A percentile compares a stretch with the other conserved stretches of the same genome.
Conservation (phyloP, 192 early-diverging fungal genomes). For the Coemansia sp. region DNA sequence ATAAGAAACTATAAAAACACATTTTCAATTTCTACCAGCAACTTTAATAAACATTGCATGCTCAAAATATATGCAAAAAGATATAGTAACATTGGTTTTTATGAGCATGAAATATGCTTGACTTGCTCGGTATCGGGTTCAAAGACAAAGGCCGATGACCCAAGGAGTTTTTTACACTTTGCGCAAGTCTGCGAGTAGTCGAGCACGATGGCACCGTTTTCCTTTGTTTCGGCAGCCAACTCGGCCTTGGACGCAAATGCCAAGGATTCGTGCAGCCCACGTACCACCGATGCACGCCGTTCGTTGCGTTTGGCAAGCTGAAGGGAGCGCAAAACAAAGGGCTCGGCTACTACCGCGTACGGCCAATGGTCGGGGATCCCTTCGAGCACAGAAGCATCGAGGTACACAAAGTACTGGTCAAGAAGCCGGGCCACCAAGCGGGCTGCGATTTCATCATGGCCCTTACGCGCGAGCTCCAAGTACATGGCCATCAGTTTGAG, state of each 20-base stretch:
- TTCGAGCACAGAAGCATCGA: constrained; percentile 10
- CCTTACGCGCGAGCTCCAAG: constrained; percentile 7
- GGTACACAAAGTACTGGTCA: constrained; percentile 1
- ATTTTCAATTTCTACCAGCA: too few species aligned
- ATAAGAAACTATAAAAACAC: too few species aligned
- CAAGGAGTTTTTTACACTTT: constrained; percentile 48
- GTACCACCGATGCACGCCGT: constrained; percentile 6
- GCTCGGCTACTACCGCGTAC: constrained; percentile 19
- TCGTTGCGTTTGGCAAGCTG: constrained; percentile 8
- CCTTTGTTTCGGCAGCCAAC: not conserved
- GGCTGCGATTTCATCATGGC: constrained; percentile 39
- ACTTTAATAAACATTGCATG: too few species aligned
- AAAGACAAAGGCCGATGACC: constrained; percentile 50
- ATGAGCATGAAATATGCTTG: constrained; percentile 39
- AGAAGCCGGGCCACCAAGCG: constrained; percentile 38
- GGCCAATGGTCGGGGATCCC: constrained; percentile 45
- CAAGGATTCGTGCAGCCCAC: constrained; percentile 16
- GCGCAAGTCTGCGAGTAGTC: constrained; percentile 50
- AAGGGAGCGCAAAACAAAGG: constrained; percentile 32
- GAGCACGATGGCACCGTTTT: constrained; percentile 16
- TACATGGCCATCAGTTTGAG: constrained; percentile 25
- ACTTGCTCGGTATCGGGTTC: constrained; percentile 20
- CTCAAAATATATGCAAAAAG: too few species aligned
- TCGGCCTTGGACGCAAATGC: constrained; percentile 9
- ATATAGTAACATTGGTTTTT: not conserved